Evolutionary conservation across 2,329 filamentous ascomycete genomes (phyloP), one percentile per base, ranked within the genome.

Genomic region (Tolypocladium sp.): DNA sequence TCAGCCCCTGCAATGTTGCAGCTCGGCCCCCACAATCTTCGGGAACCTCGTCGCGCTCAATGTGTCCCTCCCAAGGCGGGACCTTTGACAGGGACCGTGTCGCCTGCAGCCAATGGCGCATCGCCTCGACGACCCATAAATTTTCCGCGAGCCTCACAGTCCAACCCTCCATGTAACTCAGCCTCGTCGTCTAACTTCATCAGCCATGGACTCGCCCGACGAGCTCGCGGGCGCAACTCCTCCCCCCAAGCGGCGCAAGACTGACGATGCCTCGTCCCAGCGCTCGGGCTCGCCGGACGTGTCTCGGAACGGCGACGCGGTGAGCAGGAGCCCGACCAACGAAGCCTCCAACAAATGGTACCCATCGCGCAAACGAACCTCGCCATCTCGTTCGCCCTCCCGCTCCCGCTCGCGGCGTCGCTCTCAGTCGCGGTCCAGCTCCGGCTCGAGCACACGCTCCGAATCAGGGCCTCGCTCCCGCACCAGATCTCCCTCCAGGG

Each of bases 381-480:
- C 33, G 55, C 55, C 41, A 15, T 56, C 55, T 13, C 55, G 41
- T 7, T 56, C 58, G 5, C 59, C 20, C 15, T 58, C 59, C 4
- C 27, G 35, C 17, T 66, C 64, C 35, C 67, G 69, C 22, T 74
- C 74, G 10, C 66, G 66, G 10, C 60, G 35, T 20, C 66, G 68
- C 33, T 70, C 71, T 35, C 65, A 69, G 58, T 74, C 71, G 8
- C 67, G 67, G 13, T 73, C 72, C 5, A 68, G 65, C 54, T 75
- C 73, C 3, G 68, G 63, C 55, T 75, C 75, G 20, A 71, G 66
- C 54, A 75, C 74, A 41, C 69, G 71, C 55, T 76, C 74, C 27
- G 71, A 73, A 30, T 74, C 73, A 62, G 68, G 51, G 58, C 67
- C 56, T 65, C 69, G 64, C 60, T 73, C 70, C 27, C 69, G 66